phyloP scores from a whole-genome alignment of 768 basidiomycete genomes.

The Rhizopogon roseolus region DNA sequence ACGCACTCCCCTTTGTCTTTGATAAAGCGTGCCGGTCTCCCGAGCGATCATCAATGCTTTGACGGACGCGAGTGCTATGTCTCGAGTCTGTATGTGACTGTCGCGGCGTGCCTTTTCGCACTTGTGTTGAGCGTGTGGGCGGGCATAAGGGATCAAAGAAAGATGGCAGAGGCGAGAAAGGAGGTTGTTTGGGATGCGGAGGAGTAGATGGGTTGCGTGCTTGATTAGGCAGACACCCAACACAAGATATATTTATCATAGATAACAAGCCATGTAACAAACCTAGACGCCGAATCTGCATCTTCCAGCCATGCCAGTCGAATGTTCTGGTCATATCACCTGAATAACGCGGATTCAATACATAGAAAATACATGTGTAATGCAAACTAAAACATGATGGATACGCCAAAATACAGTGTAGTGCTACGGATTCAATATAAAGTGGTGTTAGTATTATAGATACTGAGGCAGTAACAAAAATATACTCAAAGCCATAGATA shows the following conservation, averaged over 20 bases:
- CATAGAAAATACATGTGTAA: neutral
- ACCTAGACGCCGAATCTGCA: neutral
- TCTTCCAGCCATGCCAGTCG: neutral
- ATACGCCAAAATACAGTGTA: neutral
- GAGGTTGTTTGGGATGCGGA: slow-evolving; percentile 19
- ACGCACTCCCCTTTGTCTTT: neutral
- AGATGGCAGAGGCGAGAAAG: slow-evolving; percentile 27
- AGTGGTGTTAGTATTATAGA: neutral
- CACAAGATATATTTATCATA: neutral
- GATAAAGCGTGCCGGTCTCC: slow-evolving; percentile 10
- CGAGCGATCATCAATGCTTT: slow-evolving; percentile 43
- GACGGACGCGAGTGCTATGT: slow-evolving; percentile 58
- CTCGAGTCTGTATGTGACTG: slow-evolving; percentile 47
- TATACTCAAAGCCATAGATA: neutral
- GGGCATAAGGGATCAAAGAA: slow-evolving; percentile 29
- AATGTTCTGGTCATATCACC: neutral
- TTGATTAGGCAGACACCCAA: neutral
- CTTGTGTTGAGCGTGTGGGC: slow-evolving; percentile 33
- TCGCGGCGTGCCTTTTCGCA: slow-evolving; percentile 29
- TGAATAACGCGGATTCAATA: neutral
- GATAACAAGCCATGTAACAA: neutral
- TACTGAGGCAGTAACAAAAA: neutral
- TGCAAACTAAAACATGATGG: neutral
- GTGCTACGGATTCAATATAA: neutral
- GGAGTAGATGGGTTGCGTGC: neutral